A percentile compares a stretch with the other conserved stretches of the same genome.
Conservation (phyloP, 495 filamentous ascomycete genomes). For the Peziza echinospora region DNA sequence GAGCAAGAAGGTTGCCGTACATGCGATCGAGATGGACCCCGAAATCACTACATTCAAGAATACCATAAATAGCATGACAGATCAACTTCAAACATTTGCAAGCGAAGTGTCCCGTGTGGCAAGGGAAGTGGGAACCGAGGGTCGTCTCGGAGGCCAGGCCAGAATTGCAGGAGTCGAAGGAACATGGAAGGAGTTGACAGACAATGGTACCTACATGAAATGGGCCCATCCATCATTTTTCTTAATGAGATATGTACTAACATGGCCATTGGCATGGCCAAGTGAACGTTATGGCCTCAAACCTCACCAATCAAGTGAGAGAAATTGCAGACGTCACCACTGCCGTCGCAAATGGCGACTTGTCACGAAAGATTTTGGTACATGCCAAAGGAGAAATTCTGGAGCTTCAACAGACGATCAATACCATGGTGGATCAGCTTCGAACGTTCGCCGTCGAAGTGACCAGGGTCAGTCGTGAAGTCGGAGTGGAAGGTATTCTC, state of each 20-base stretch:
- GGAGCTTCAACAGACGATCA: slow-evolving; percentile 92
- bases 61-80: slow-evolving; percentile 97
- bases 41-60: slow-evolving; percentile 99
- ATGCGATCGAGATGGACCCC: slow-evolving; percentile 91
- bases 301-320: slow-evolving; percentile 68
- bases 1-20: slow-evolving; percentile 93
- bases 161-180: slow-evolving; percentile 86
- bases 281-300: slow-evolving; percentile 97
- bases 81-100: slow-evolving; percentile 91
- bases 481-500: slow-evolving; percentile 90
- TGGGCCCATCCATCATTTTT: too few species aligned
- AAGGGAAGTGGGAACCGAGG: slow-evolving; percentile 92
- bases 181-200: slow-evolving; percentile 93
- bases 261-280: slow-evolving; percentile 1
- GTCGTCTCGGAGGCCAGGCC: slow-evolving; percentile 89
- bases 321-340: slow-evolving; percentile 95
- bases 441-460: slow-evolving; percentile 95
- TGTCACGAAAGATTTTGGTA: slow-evolving; percentile 88
- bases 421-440: slow-evolving; percentile 97
- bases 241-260: background rate
- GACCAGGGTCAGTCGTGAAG: slow-evolving; percentile 85
- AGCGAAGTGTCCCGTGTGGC: slow-evolving; percentile 92
- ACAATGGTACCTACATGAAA: slow-evolving; percentile 43
- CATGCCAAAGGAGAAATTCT: slow-evolving; percentile 89
- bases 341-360: slow-evolving; percentile 85